Evolutionary conservation across 1,284 basidiomycete species (phyloP), one percentile per base, ranked within the genome.

Genomic region (Apiotrichum gamsii): DNA sequence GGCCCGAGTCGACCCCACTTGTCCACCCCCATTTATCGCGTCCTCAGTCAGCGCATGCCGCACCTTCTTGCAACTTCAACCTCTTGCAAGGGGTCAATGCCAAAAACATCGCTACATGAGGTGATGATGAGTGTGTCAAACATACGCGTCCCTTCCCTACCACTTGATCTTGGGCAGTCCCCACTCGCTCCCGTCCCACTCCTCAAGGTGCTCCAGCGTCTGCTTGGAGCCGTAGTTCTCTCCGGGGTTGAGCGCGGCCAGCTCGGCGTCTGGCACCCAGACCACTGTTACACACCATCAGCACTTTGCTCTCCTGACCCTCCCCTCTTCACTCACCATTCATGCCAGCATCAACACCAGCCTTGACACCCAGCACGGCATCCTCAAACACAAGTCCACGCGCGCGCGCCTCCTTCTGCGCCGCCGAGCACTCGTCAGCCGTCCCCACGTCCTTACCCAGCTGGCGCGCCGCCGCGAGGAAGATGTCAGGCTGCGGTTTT

Each of bases 371-470:
- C 49, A 63, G 47, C 25, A 44, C 37, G 15, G 70, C 72, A 54
- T 74, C 72, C 53, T 74, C 72, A 44, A 73, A 73, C 10, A 74
- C 71, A 18, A 74, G 43, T 5, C 67, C 72, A 43, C 49, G 59
- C 10, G 50, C 50, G 19, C 72, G 50, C 45, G 64, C 63, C 4
- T 44, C 57, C n/a, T 30, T 38, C 50, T 74, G 67, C 19, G 47
- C 61, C 0, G 63, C 54, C 1, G 56, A 59, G 43, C 55, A 58
- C 24, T 50, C 45, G 16, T 70, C 65, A 0, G 65, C 60, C 1
- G 57, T 57, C 1, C 72, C 72, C 14, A 74, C 71, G 29, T 70
- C 61, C 13, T 60, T 56, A 1, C 69, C 71, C 23, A 74, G 54
- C 39, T 62, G 62, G 5, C 60, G 57, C 11, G 72, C 72, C 1